phyloP scores from a whole-genome alignment of 176 grass and related monocot species.

The Guadua angustifolia region DNA sequence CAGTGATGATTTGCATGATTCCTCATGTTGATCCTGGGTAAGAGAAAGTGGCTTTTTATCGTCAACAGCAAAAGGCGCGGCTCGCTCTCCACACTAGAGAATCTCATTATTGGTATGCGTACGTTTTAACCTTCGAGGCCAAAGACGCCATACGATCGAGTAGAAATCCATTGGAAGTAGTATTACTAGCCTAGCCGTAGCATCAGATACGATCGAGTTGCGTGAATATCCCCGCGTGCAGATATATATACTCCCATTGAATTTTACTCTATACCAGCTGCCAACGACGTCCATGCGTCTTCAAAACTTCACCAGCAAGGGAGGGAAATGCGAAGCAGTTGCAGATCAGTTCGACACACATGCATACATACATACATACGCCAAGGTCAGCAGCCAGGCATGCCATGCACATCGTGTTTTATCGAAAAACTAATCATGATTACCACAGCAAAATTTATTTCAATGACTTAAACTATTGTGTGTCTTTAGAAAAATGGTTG shows the following conservation, averaged over 20 bases:
- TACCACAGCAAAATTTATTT: no score
- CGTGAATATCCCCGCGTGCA: not conserved
- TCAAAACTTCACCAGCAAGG: not conserved
- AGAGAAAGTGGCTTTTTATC: constrained; percentile 51
- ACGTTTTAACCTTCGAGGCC: constrained; percentile 5
- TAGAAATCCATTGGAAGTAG: not conserved
- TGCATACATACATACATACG: no score
- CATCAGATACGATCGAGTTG: constrained; percentile 21
- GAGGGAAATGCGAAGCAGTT: not conserved
- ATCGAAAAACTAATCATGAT: no score
- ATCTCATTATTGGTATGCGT: constrained; percentile 46
- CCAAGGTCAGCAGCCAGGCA: no score
- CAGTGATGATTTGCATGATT: constrained; percentile 48
- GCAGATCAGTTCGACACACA: not conserved
- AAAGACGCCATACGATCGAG: not conserved
- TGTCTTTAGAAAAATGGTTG: no score
- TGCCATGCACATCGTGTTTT: no score
- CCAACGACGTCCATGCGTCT: not conserved
- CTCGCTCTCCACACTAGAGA: constrained; percentile 17
- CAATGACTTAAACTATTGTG: no score
- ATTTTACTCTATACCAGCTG: not conserved
- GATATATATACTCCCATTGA: not conserved
- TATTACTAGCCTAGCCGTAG: not conserved
- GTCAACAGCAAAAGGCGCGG: constrained; percentile 17
- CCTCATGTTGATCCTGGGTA: constrained; percentile 46